phyloP scores from a whole-genome alignment of 805 yeast species.

The Grigorovia yakushimaensis region DNA sequence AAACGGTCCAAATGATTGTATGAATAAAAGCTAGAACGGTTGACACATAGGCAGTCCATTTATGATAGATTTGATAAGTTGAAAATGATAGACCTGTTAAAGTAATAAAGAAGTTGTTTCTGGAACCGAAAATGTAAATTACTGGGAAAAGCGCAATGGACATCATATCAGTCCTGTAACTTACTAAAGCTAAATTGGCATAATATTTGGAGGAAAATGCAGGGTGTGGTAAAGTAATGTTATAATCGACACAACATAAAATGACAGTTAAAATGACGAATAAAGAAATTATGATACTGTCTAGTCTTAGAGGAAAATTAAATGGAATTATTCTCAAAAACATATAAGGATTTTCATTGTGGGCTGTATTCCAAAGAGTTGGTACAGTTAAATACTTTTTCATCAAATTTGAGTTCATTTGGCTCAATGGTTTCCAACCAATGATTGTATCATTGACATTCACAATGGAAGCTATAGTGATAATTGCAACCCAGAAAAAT shows the following conservation, averaged over 20 bases:
- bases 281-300: constrained; percentile 24
- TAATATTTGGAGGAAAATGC: constrained; percentile 26
- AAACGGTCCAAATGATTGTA: constrained; percentile 43
- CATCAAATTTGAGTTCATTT: constrained; percentile 13
- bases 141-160: constrained; percentile 47
- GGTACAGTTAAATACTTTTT: constrained; percentile 22
- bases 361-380: constrained; percentile 14
- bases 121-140: constrained; percentile 56
- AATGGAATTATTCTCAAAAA: constrained; percentile 21
- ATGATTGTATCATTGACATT: constrained; percentile 22
- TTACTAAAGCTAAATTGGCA: constrained; percentile 33
- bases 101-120: constrained; percentile 58
- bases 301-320: constrained; percentile 25
- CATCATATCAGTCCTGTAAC: constrained; percentile 46
- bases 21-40: constrained; percentile 46
- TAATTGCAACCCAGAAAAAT: constrained; percentile 33
- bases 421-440: constrained; percentile 13
- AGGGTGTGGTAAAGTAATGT: constrained; percentile 32
- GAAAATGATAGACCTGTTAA: constrained; percentile 54
- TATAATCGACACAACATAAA: constrained; percentile 29
- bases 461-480: constrained; percentile 25
- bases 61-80: constrained; percentile 56
- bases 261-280: constrained; percentile 28
- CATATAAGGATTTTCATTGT: constrained; percentile 14
- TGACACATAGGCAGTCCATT: constrained; percentile 49